These are phyloP conservation scores for Mycena crocata DNA, from an alignment of 768 basidiomycete genomes.

Conservation along the genomic window DNA sequence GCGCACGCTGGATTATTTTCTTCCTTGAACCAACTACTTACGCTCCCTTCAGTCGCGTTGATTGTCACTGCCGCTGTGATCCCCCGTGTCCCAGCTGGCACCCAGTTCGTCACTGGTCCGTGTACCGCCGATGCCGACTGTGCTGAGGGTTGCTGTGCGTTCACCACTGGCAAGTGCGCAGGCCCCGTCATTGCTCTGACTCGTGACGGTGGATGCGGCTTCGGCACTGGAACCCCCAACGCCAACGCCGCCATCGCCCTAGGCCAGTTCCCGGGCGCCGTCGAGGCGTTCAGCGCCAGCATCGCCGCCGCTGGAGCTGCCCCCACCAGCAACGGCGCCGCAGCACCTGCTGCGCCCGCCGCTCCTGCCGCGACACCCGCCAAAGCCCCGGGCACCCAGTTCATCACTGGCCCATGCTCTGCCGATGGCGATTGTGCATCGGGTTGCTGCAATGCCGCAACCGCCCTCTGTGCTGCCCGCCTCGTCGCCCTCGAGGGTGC, in stretches of 20 bases:
- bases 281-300: background rate
- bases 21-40: background rate
- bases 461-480: slow-evolving; percentile 5
- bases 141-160: slow-evolving; percentile 7
- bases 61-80: slow-evolving; percentile 1
- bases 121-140: slow-evolving; percentile 20
- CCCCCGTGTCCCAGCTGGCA: slow-evolving; percentile 19
- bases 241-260: background rate
- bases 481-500: slow-evolving; percentile 17
- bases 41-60: slow-evolving; percentile 5
- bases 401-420: slow-evolving; percentile 11
- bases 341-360: background rate
- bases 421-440: slow-evolving; percentile 8
- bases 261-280: background rate
- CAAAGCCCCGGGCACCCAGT: slow-evolving; percentile 5
- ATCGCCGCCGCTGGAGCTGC: background rate
- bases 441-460: slow-evolving; percentile 5
- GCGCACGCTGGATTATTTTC: background rate
- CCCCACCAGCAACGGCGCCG: background rate
- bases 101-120: slow-evolving; percentile 20
- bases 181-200: slow-evolving; percentile 1
- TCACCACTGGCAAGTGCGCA: background rate
- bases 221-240: background rate
- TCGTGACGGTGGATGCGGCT: slow-evolving; percentile 8
- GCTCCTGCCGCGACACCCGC: background rate